phyloP scores from a whole-genome alignment of 805 yeast species.

The Metschnikowia colocasiae region DNA sequence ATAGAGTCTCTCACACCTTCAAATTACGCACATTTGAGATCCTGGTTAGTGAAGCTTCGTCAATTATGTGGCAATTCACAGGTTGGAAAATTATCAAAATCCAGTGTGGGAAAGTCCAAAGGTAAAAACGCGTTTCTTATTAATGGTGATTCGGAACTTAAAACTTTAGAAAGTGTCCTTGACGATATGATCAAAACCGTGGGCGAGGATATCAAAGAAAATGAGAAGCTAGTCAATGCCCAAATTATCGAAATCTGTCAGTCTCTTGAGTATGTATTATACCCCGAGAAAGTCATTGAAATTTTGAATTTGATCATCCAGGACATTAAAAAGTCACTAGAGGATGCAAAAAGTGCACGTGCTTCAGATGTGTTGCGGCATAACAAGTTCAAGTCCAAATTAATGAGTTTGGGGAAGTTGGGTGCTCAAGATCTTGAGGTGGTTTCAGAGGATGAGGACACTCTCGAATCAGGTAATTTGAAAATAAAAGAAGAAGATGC shows the following conservation, averaged over 20 bases:
- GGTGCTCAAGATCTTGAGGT: conserved; percentile 16
- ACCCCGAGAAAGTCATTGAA: conserved; percentile 49
- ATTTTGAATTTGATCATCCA: conserved; percentile 39
- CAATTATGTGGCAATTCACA: conserved; percentile 84
- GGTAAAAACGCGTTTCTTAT: conserved; percentile 11
- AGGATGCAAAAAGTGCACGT: not conserved
- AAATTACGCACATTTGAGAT: conserved; percentile 48
- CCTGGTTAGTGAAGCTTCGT: conserved; percentile 67
- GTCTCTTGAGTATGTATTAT: conserved; percentile 53
- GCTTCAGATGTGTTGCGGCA: not conserved
- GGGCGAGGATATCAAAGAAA: conserved; percentile 41
- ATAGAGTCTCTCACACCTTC: conserved; percentile 47
- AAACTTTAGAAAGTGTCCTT: conserved; percentile 62
- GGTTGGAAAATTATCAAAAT: conserved; percentile 29
- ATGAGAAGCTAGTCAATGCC: conserved; percentile 47
- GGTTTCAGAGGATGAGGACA: conserved; percentile 4
- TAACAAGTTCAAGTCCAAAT: not conserved
- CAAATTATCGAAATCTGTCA: conserved; percentile 60
- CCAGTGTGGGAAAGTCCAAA: conserved; percentile 7
- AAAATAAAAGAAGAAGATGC: not conserved
- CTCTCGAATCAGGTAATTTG: not conserved
- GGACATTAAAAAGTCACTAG: conserved; percentile 7
- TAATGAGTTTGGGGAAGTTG: conserved; percentile 20
- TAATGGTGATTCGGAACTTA: conserved; percentile 26
- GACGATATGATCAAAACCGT: conserved; percentile 60